Base-by-base conservation (phyloP, 2,329 filamentous ascomycete species). In the Xylaria sp. region DNA sequence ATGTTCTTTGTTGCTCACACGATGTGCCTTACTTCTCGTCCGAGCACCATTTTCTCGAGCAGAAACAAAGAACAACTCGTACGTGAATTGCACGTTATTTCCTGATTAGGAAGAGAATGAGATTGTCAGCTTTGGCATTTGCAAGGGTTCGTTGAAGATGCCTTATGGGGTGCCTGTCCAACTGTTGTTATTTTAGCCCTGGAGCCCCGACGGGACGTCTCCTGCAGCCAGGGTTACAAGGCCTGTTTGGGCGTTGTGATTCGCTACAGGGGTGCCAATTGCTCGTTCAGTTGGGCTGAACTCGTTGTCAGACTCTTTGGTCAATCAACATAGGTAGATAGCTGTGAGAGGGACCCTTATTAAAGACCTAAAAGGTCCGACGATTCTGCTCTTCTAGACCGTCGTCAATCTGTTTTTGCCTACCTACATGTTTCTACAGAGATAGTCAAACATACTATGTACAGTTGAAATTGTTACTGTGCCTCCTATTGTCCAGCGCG, bases 201-300 rank as follows among this genome's bases (percentile, higher is more conserved):
- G 21, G 38, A 54, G 45, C 54, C 34, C 50, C 52, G 54, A 50
- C 53, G 56, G 59, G 53, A 62, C 44, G 56, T 60, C 54, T 56
- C 48, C 42, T 47, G 34, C 51, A 56, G 40, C 65, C 63, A 58
- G 66, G 64, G 48, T 67, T 37, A 24, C 42, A 44, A 20, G 41
- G 50, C 54, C 44, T 37, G 21, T 49, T 49, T 55, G 52, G 56
- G 58, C 34, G 55, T 49, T 48, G 34, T 65, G 64, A 67, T 67
- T 67, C 59, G 66, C 58, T 61, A 13, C 46, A 54, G 57, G 54
- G 49, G 50, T 38, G 50, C n/a, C 55, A 62, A 63, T 61, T 61
- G 60, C 54, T 42, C 48, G 56, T 48, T 54, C 45, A 46, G 63
- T 65, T 66, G 63, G 65, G 65, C 63, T 66, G 62, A 66, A 63